A percentile compares a stretch with the other conserved stretches of the same genome.
Conservation (phyloP, 2,329 filamentous ascomycete genomes). For the Scolecobasidium constrictum region DNA sequence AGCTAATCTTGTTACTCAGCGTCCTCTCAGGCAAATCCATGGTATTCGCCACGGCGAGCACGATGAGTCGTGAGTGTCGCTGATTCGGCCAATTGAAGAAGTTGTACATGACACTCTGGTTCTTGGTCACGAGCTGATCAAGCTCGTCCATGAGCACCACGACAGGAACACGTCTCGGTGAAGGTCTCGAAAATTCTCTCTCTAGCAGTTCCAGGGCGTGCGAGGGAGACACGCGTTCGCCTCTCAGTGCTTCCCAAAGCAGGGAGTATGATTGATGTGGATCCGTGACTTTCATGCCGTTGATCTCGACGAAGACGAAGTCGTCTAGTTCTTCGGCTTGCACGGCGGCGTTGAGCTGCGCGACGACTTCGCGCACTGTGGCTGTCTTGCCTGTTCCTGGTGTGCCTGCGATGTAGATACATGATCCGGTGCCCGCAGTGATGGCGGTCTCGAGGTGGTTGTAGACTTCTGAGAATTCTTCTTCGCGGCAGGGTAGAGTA, state of each 20-base stretch:
- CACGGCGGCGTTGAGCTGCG: constrained; percentile 79
- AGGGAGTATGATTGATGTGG: constrained; percentile 92
- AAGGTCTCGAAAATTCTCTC: constrained; percentile 84
- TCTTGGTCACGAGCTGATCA: constrained; percentile 94
- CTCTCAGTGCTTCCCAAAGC: constrained; percentile 91
- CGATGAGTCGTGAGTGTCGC: constrained; percentile 83
- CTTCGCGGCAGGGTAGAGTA: constrained; percentile 81
- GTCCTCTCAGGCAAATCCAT: constrained; percentile 97
- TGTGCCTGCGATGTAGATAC: constrained; percentile 98
- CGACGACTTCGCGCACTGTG: constrained; percentile 89
- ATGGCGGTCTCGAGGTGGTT: constrained; percentile 91
- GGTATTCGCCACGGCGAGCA: constrained; percentile 94
- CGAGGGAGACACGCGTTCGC: constrained; percentile 80
- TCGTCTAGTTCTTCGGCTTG: constrained; percentile 86
- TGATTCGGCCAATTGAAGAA: constrained; percentile 99
- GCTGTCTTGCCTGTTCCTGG: constrained; percentile 96
- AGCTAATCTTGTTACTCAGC: constrained; percentile 96
- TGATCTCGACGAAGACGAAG: constrained; percentile 98
- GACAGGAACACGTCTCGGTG: constrained; percentile 81
- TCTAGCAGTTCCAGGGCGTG: constrained; percentile 88
- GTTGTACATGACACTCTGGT: constrained; percentile 99
- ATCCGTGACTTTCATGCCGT: constrained; percentile 99
- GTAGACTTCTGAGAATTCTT: constrained; percentile 86
- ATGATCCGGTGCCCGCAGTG: constrained; percentile 82
- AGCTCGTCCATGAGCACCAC: constrained; percentile 98